Conservation (phyloP, 352 stramenopile genomes). For the Phytophthora cactorum region DNA sequence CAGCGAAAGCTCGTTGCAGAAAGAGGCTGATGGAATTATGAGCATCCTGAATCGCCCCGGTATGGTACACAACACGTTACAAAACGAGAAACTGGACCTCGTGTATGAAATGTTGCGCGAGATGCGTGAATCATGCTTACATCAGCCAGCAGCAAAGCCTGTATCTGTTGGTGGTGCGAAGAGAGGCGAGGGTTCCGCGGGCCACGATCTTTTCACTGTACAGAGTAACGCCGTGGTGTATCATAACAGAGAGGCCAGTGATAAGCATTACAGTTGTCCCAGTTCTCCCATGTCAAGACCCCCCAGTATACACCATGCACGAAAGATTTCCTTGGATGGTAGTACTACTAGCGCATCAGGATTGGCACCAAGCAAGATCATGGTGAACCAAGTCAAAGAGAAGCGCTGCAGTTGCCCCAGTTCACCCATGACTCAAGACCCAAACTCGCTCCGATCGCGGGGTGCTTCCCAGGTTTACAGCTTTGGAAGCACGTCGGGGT, state of each 20-base stretch:
- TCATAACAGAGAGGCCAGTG: not conserved
- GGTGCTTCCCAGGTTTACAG: not conserved
- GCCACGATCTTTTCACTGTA: not conserved
- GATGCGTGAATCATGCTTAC: conserved; percentile 17
- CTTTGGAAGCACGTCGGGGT: not conserved
- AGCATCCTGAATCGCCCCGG: not conserved
- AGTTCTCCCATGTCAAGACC: conserved; percentile 1
- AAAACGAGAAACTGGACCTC: conserved; percentile 25
- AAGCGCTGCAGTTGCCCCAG: conserved; percentile 1
- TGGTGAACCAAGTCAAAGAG: not conserved
- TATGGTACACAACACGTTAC: not conserved
- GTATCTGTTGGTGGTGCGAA: not conserved
- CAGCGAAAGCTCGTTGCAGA: not conserved
- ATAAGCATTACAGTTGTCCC: conserved; percentile 7
- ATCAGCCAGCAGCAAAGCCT: not conserved
- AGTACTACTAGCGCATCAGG: not conserved
- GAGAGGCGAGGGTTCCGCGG: not conserved
- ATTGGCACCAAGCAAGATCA: not conserved
- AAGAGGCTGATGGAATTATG: not conserved
- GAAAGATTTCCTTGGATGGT: not conserved
- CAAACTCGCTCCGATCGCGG: not conserved
- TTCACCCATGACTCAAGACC: not conserved
- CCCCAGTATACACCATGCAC: not conserved
- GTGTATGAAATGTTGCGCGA: conserved; percentile 37
- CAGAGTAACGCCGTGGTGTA: not conserved